Conservation (phyloP, 306 rosid genomes). For the Pyrus betulifolia region DNA sequence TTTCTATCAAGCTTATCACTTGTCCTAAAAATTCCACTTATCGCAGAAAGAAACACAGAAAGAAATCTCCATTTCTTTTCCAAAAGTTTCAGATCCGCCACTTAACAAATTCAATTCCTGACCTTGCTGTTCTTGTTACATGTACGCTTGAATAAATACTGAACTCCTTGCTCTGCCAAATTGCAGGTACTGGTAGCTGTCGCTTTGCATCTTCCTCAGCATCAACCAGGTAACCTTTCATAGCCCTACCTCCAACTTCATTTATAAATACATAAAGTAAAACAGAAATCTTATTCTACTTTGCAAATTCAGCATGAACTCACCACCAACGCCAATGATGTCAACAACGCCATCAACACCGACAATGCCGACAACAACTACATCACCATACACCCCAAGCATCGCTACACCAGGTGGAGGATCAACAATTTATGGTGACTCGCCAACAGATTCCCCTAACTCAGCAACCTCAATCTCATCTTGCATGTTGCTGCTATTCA, state of each 20-base stretch:
- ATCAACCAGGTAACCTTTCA: constrained; percentile 44
- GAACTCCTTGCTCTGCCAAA: constrained; percentile 3
- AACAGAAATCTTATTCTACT: constrained; percentile 5
- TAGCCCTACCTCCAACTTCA: constrained; percentile 8
- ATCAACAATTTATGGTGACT: constrained; percentile 49
- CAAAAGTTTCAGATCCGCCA: neutral
- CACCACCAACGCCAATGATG: constrained; percentile 10
- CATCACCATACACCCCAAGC: constrained; percentile 33
- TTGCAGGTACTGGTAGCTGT: constrained; percentile 67
- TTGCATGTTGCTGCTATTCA: constrained; percentile 29
- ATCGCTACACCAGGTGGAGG: constrained; percentile 52
- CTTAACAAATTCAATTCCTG: neutral
- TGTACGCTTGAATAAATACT: neutral
- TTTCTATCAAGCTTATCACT: neutral
- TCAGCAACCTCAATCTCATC: constrained; percentile 37
- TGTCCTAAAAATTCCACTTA: neutral
- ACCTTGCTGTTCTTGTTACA: neutral
- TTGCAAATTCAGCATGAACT: constrained; percentile 36
- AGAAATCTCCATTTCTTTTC: neutral
- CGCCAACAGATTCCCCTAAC: constrained; percentile 63
- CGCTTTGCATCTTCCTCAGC: constrained; percentile 45
- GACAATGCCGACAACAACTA: constrained; percentile 15
- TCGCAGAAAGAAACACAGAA: neutral
- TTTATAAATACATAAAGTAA: constrained; percentile 4
- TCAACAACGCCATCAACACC: constrained; percentile 2